Conservation (phyloP, 768 basidiomycete genomes). For the Mycena metata region DNA sequence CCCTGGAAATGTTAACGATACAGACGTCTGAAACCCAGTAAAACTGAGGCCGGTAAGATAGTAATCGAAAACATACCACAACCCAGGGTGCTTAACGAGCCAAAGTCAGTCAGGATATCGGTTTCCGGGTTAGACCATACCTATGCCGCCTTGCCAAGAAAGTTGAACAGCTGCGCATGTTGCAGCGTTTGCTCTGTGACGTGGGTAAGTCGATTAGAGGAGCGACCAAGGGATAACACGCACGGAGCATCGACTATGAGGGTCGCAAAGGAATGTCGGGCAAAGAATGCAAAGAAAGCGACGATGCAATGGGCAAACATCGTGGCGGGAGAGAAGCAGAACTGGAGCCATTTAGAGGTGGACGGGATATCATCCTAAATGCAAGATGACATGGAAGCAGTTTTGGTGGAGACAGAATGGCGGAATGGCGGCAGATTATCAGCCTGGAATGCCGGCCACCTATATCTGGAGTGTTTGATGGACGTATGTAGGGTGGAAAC, state of each 20-base stretch:
- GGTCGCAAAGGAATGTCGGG: conserved; percentile 23
- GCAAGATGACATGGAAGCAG: conserved; percentile 33
- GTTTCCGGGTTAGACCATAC: background rate
- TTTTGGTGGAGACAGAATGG: conserved; percentile 22
- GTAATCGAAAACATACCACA: conserved; percentile 12
- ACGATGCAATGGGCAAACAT: conserved; percentile 26
- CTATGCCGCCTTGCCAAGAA: conserved; percentile 28
- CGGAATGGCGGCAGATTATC: conserved; percentile 18
- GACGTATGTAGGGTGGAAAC: conserved; percentile 15
- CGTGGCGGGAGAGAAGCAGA: conserved; percentile 22
- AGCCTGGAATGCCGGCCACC: conserved; percentile 13
- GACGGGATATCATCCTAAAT: conserved; percentile 16
- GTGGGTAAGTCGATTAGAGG: background rate
- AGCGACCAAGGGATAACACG: conserved; percentile 4
- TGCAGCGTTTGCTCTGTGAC: background rate
- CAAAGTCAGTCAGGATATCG: background rate
- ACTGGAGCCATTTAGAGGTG: background rate
- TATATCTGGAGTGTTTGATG: conserved; percentile 13
- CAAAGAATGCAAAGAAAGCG: conserved; percentile 27
- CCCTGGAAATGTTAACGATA: background rate
- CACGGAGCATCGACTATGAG: conserved; percentile 26
- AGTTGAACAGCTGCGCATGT: background rate
- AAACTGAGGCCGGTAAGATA: background rate
- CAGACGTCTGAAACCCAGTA: conserved; percentile 20
- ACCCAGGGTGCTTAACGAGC: conserved; percentile 3